Percentiles rank a stretch among this genome's conserved stretches.
These are phyloP conservation scores for Cadophora sp. DNA, from an alignment of 2,329 filamentous ascomycete species.

Conservation along the genomic window DNA sequence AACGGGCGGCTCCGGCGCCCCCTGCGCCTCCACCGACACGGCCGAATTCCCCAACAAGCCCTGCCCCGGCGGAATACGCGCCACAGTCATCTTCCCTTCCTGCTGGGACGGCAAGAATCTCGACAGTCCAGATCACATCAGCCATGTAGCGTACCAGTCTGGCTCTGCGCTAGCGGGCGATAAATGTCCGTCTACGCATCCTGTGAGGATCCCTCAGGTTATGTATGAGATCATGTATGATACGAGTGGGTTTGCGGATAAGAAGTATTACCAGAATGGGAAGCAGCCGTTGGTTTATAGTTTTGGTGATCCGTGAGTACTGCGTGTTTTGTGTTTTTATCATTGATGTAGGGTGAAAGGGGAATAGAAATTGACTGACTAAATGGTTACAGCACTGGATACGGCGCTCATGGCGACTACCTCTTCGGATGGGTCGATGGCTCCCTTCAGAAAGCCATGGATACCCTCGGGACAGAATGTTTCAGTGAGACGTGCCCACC, in stretches of 20 bases:
- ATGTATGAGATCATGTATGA: slow-evolving; percentile 31
- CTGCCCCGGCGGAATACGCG: slow-evolving; percentile 58
- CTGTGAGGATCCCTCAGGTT: slow-evolving; percentile 24
- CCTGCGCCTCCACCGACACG: slow-evolving; percentile 47
- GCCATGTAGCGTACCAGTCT: slow-evolving; percentile 60
- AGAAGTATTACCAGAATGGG: slow-evolving; percentile 21
- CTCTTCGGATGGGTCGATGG: slow-evolving; percentile 61
- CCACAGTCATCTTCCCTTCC: slow-evolving; percentile 63
- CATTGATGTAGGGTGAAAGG: not conserved
- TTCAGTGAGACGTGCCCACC: slow-evolving; percentile 31
- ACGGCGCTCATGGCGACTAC: slow-evolving; percentile 64
- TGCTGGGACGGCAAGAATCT: slow-evolving; percentile 68
- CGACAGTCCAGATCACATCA: slow-evolving; percentile 60
- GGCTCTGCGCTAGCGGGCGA: slow-evolving; percentile 29
- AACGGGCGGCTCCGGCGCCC: slow-evolving; percentile 45
- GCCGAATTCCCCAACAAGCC: slow-evolving; percentile 58
- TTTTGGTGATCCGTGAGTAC: slow-evolving; percentile 48
- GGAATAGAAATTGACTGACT: not conserved
- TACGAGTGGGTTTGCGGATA: slow-evolving; percentile 25
- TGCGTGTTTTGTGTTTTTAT: not conserved
- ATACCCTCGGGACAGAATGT: slow-evolving; percentile 39
- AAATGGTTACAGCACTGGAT: slow-evolving; percentile 49
- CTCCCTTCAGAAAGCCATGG: slow-evolving; percentile 56
- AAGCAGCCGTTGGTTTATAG: slow-evolving; percentile 30
- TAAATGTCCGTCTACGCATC: slow-evolving; percentile 20